Percentiles rank a stretch among this genome's conserved stretches.
Conservation (phyloP, 805 yeast genomes). For the Teunomyces aglyptinius region DNA sequence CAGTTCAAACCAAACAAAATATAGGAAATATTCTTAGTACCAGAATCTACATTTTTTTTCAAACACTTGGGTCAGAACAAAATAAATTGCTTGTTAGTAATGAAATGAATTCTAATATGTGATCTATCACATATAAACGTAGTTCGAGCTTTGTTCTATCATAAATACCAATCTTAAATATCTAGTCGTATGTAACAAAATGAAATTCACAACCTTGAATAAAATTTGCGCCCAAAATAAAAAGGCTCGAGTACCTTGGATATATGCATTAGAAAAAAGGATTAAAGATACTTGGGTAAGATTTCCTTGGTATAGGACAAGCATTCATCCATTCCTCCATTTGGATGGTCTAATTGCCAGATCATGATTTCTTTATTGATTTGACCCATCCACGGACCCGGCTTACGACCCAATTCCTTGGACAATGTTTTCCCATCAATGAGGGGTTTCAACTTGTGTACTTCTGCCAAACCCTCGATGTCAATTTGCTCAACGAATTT, state of each 20-base stretch:
- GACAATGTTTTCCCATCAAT: constrained; percentile 74
- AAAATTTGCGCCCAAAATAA: too few species aligned
- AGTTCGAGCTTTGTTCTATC: too few species aligned
- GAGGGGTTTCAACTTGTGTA: constrained; percentile 56
- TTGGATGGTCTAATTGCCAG: constrained; percentile 81
- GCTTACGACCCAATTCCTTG: constrained; percentile 51
- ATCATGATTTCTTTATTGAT: constrained; percentile 54
- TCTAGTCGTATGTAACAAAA: too few species aligned
- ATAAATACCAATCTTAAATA: too few species aligned
- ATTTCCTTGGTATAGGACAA: constrained; percentile 38
- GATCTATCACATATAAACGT: too few species aligned
- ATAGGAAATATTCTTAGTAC: too few species aligned
- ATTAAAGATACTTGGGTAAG: constrained; percentile 13
- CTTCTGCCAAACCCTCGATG: constrained; percentile 36
- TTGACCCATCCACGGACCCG: constrained; percentile 84
- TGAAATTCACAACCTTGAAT: too few species aligned
- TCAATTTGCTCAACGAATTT: constrained; percentile 30
- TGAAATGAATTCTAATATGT: too few species aligned
- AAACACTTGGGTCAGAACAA: too few species aligned
- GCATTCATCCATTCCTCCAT: constrained; percentile 52
- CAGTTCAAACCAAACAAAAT: too few species aligned
- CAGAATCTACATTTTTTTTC: too few species aligned
- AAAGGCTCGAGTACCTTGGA: background rate
- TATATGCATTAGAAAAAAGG: background rate
- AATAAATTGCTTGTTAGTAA: too few species aligned